Percentiles rank a stretch among this genome's conserved stretches.
Evolutionary conservation across 257 asterid species (phyloP).

Genomic region (Cruciata laevipes): DNA sequence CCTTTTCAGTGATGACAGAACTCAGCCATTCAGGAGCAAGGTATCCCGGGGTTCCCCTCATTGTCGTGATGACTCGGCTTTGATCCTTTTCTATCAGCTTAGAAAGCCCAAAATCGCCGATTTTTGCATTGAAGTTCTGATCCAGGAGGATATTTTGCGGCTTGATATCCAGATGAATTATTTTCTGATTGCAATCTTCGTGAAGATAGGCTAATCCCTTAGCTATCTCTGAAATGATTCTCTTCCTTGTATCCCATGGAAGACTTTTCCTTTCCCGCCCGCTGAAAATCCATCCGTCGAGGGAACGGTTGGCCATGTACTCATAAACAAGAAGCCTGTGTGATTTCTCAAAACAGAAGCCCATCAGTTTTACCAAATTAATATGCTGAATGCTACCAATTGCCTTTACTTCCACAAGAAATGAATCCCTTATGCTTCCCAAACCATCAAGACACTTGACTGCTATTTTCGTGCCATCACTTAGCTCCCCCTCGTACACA

Average conservation of each 20-base stretch:
- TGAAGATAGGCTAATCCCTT: constrained; percentile 21
- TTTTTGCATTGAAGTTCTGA: background rate
- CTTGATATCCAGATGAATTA: background rate
- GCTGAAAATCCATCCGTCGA: constrained; percentile 18
- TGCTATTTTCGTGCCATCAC: background rate
- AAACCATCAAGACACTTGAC: background rate
- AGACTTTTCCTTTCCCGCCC: constrained; percentile 9
- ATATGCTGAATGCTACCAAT: background rate
- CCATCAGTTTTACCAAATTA: background rate
- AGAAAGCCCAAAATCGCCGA: background rate
- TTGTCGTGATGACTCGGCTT: constrained; percentile 9
- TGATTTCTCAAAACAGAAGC: background rate
- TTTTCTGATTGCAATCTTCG: background rate
- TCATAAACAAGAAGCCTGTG: background rate
- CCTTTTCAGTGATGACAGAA: constrained; percentile 14
- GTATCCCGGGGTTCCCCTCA: constrained; percentile 21
- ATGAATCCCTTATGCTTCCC: background rate
- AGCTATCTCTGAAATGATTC: constrained; percentile 16
- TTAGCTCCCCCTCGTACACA: background rate
- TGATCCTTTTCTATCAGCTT: constrained; percentile 5
- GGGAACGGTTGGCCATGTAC: constrained; percentile 10
- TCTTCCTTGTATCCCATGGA: constrained; percentile 10
- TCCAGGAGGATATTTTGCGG: background rate
- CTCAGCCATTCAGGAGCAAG: background rate
- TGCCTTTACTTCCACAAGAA: background rate